A percentile compares a stretch with the other conserved stretches of the same genome.
These are phyloP conservation scores for Stentor roeselii DNA, from an alignment of 73 alveolate genomes.

Conservation along the genomic window DNA sequence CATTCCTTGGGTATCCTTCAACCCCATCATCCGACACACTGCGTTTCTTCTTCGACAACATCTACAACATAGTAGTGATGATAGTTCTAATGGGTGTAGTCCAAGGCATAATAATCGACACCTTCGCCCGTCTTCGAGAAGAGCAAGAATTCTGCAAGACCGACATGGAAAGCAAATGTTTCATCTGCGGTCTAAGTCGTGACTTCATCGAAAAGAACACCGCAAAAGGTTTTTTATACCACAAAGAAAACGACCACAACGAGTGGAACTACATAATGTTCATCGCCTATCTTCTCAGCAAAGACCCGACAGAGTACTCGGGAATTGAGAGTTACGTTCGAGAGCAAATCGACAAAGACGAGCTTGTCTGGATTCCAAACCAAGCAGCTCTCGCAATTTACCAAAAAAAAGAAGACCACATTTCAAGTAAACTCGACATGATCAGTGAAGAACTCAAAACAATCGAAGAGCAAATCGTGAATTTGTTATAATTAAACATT, in stretches of 20 bases:
- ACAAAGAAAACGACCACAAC: conserved; percentile 57
- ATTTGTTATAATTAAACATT: too few relatives aligned
- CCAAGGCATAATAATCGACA: conserved; percentile 78
- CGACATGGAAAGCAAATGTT: conserved; percentile 58
- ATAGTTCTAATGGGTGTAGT: conserved; percentile 61
- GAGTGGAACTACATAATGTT: conserved; percentile 75
- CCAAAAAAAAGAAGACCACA: too few relatives aligned
- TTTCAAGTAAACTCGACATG: too few relatives aligned
- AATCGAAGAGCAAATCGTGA: too few relatives aligned
- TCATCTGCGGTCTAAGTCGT: conserved; percentile 60
- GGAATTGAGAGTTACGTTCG: conserved; percentile 42
- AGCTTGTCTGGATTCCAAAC: not conserved
- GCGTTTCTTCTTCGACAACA: conserved; percentile 54
- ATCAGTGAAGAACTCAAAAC: too few relatives aligned
- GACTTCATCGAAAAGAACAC: conserved; percentile 41
- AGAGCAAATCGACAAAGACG: not conserved
- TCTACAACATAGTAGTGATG: conserved; percentile 49
- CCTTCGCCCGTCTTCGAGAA: conserved; percentile 68
- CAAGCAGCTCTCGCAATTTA: too few relatives aligned
- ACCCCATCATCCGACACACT: conserved; percentile 6
- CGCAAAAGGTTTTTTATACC: conserved; percentile 52
- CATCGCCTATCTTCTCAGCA: conserved; percentile 52
- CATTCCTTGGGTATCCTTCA: not conserved
- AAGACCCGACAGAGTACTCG: conserved; percentile 51
- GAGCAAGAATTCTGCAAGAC: conserved; percentile 41